phyloP scores from a whole-genome alignment of 129 eudicot species.

The Flaveria linearis region DNA sequence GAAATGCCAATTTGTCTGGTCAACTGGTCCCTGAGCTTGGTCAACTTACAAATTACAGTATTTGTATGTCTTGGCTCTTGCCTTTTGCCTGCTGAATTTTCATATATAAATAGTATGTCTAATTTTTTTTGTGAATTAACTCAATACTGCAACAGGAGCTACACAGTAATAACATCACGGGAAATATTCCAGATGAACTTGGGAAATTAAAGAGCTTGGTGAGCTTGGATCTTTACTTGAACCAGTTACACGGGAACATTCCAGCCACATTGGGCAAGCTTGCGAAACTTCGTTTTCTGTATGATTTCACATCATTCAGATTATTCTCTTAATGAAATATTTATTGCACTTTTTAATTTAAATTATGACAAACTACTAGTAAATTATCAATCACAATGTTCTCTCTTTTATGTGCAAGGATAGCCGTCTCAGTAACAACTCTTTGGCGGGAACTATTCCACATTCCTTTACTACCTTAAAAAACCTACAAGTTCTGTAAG shows the following conservation, averaged over 20 bases:
- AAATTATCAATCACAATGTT: conserved; percentile 12
- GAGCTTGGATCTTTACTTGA: conserved; percentile 77
- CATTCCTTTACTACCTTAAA: conserved; percentile 48
- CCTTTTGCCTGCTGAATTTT: not conserved
- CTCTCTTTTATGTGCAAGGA: conserved; percentile 35
- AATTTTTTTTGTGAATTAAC: not conserved
- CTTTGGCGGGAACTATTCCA: conserved; percentile 64
- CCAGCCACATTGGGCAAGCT: conserved; percentile 68
- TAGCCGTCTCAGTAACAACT: conserved; percentile 84
- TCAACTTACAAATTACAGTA: conserved; percentile 58
- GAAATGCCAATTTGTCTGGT: conserved; percentile 78
- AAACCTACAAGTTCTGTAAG: conserved; percentile 76
- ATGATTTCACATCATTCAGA: conserved; percentile 29
- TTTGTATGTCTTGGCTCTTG: conserved; percentile 53
- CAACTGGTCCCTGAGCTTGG: conserved; percentile 73
- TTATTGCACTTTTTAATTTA: not conserved
- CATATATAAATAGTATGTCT: not conserved
- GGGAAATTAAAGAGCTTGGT: conserved; percentile 49
- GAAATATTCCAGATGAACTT: conserved; percentile 64
- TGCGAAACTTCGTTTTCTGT: conserved; percentile 60
- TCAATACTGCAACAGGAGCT: conserved; percentile 54
- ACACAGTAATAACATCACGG: conserved; percentile 65
- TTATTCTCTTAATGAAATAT: not conserved
- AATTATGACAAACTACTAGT: not conserved
- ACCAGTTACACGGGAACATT: conserved; percentile 48